phyloP scores from a whole-genome alignment of 1,139 yeast species.

The Taphrina communis region DNA sequence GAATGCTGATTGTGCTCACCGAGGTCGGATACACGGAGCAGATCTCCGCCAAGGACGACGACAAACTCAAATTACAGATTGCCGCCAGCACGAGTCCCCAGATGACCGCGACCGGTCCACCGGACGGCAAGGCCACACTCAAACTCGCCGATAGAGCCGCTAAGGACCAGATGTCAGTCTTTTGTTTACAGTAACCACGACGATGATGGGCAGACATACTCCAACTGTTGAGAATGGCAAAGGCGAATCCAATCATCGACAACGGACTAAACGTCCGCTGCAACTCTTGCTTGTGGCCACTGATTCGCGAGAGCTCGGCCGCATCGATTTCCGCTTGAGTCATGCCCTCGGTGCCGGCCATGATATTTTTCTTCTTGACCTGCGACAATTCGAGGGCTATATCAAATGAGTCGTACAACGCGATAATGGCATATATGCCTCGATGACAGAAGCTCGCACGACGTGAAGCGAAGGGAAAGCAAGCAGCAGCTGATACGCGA shows the following conservation, averaged over 20 bases:
- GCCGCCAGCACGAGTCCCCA: slow-evolving; percentile 42
- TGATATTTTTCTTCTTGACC: neutral
- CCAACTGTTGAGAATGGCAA: slow-evolving; percentile 53
- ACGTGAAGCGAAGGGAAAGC: too few relatives aligned
- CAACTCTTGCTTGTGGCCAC: slow-evolving; percentile 48
- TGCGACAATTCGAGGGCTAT: too few relatives aligned
- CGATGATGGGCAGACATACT: neutral
- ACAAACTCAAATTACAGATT: slow-evolving; percentile 47
- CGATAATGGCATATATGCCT: too few relatives aligned
- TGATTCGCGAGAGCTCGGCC: slow-evolving; percentile 28
- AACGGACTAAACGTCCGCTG: slow-evolving; percentile 52
- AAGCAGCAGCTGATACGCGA: too few relatives aligned
- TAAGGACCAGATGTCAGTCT: neutral
- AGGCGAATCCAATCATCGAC: slow-evolving; percentile 53
- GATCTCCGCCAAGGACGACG: slow-evolving; percentile 59
- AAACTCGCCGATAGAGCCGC: slow-evolving; percentile 30
- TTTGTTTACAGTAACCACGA: too few relatives aligned
- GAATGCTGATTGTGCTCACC: slow-evolving; percentile 26
- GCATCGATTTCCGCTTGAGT: slow-evolving; percentile 27
- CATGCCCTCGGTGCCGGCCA: slow-evolving; percentile 11
- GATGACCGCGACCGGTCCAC: slow-evolving; percentile 41
- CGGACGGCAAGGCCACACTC: slow-evolving; percentile 48
- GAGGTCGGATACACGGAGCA: slow-evolving; percentile 73
- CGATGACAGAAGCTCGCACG: too few relatives aligned
- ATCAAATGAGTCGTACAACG: too few relatives aligned